Evolutionary conservation across 2,329 filamentous ascomycete genomes (phyloP).

Genomic region (Ceratocystis albifundus): DNA sequence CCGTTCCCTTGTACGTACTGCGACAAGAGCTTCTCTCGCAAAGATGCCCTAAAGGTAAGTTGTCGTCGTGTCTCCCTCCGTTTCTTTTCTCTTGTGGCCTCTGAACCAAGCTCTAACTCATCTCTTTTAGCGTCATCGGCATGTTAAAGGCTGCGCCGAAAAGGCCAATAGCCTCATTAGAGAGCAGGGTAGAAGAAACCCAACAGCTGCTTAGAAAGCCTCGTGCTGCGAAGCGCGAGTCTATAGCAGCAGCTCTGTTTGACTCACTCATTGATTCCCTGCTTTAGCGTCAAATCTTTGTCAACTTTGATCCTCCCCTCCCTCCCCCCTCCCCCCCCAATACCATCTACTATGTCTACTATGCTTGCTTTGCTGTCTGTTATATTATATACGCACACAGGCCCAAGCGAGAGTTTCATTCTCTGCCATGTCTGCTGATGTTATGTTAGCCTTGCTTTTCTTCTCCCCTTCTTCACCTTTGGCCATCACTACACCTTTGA

Average conservation of each 20-base stretch:
- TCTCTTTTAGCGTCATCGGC: conserved; percentile 41
- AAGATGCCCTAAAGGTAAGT: conserved; percentile 89
- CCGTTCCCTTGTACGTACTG: conserved; percentile 86
- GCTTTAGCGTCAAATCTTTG: not conserved
- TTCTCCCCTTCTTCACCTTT: too few relatives aligned
- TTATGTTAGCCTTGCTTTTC: too few relatives aligned
- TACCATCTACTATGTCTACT: not conserved
- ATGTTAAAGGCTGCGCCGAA: conserved; percentile 52
- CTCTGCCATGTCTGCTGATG: too few relatives aligned
- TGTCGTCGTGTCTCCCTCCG: not conserved
- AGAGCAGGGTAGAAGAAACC: conserved; percentile 3
- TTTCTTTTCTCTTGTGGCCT: not conserved
- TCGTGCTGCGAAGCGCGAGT: too few relatives aligned
- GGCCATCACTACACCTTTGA: too few relatives aligned
- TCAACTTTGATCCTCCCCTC: not conserved
- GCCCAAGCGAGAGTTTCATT: too few relatives aligned
- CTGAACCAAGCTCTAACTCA: not conserved
- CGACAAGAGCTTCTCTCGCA: conserved; percentile 92
- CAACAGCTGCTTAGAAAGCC: not conserved
- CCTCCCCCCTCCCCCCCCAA: not conserved
- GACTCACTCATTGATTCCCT: too few relatives aligned
- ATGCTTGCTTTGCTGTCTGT: not conserved
- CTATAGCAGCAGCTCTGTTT: too few relatives aligned
- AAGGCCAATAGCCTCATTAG: conserved; percentile 27
- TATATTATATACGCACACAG: not conserved